Conservation (phyloP, 2,329 filamentous ascomycete genomes). For the Hymenoscyphus albidus region DNA sequence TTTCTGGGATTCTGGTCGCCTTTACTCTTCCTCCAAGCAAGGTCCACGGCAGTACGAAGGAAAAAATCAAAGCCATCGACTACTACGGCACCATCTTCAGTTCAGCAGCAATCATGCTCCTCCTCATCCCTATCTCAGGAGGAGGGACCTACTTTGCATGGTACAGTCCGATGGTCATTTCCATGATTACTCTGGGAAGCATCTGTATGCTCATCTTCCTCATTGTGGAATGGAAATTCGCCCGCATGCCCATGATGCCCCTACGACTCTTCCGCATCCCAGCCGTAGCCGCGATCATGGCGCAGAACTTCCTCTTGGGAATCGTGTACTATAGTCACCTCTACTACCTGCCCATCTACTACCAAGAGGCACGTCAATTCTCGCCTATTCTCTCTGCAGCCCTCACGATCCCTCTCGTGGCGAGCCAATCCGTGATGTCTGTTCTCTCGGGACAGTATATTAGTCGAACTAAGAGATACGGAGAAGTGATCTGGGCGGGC, state of each 20-base stretch:
- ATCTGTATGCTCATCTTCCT: constrained; percentile 47
- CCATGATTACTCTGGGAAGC: constrained; percentile 51
- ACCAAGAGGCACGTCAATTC: constrained; percentile 48
- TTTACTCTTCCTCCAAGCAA: constrained; percentile 51
- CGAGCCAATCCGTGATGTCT: constrained; percentile 44
- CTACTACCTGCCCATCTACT: constrained; percentile 59
- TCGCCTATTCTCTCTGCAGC: constrained; percentile 45
- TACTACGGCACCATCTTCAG: constrained; percentile 53
- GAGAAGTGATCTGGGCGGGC: constrained; percentile 50
- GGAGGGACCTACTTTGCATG: constrained; percentile 55
- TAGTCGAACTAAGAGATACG: constrained; percentile 52
- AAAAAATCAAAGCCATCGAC: constrained; percentile 54
- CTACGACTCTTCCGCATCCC: constrained; percentile 51
- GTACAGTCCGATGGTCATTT: constrained; percentile 54
- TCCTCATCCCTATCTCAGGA: constrained; percentile 61
- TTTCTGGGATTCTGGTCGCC: constrained; percentile 44
- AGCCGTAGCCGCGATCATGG: constrained; percentile 51
- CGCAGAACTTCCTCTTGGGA: constrained; percentile 58
- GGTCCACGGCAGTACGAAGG: constrained; percentile 43
- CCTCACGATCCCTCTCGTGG: constrained; percentile 48
- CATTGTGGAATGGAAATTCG: constrained; percentile 52
- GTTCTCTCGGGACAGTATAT: constrained; percentile 55
- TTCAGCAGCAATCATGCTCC: constrained; percentile 52
- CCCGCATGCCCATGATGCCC: constrained; percentile 56
- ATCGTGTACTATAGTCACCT: constrained; percentile 55